Conservation (phyloP, 192 early-diverging fungal genomes). For the Phycomyces nitens region DNA sequence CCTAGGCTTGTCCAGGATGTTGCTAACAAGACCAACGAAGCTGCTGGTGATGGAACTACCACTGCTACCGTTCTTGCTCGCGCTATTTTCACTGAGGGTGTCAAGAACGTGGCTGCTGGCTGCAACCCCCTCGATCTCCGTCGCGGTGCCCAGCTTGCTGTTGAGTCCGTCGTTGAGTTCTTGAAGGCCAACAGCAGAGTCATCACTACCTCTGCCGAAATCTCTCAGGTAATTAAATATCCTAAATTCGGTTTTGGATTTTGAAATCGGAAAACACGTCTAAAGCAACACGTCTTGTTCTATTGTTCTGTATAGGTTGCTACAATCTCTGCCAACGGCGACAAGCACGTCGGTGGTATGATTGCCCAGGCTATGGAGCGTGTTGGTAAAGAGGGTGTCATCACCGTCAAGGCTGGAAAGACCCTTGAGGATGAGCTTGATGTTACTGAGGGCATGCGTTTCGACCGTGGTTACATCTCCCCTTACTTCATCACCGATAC, state of each 20-base stretch:
- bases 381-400: conserved; percentile 99
- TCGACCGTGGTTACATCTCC: conserved; percentile 99
- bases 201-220: conserved; percentile 93
- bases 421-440: conserved; percentile 99
- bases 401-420: conserved; percentile 99
- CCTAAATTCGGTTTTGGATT: too few species aligned
- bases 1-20: conserved; percentile 95
- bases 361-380: conserved; percentile 99
- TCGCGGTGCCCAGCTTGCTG: conserved; percentile 89
- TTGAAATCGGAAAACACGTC: too few species aligned
- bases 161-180: conserved; percentile 90
- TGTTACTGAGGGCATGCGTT: conserved; percentile 99
- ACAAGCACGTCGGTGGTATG: conserved; percentile 91
- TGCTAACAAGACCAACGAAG: conserved; percentile 99
- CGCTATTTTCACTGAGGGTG: conserved; percentile 98
- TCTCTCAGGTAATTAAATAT: conserved; percentile 73
- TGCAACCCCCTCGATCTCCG: conserved; percentile 99
- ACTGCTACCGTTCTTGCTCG: conserved; percentile 98
- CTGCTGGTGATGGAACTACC: conserved; percentile 99
- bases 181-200: conserved; percentile 86
- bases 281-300: too few species aligned
- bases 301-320: conserved; percentile 37
- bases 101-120: conserved; percentile 98
- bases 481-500: conserved; percentile 99
- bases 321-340: conserved; percentile 99